Conservation (phyloP, 192 early-diverging fungal genomes). For the Polychytrium aggregatum region DNA sequence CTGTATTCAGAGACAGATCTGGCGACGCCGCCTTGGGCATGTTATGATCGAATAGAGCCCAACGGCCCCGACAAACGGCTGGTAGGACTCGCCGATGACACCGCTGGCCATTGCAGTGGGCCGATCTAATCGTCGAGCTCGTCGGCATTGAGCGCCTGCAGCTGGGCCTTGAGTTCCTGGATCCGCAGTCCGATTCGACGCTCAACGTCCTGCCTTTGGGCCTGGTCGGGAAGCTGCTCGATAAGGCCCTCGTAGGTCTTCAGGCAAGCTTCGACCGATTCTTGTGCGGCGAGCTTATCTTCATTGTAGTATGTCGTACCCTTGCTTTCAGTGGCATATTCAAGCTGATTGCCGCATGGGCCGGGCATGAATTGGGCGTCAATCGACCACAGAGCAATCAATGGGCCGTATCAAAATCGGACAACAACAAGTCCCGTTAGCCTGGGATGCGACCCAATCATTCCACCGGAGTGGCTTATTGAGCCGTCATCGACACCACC, state of each 20-base stretch:
- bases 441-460: too few species aligned
- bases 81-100: too few species aligned
- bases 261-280: background rate
- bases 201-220: constrained; percentile 1
- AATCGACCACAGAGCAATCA: background rate
- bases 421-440: too few species aligned
- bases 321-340: constrained; percentile 7
- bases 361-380: background rate
- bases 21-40: too few species aligned
- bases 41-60: too few species aligned
- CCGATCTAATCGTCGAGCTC: constrained; percentile 6
- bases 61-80: too few species aligned
- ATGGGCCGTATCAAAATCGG: too few species aligned
- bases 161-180: constrained; percentile 3
- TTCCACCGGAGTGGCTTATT: too few species aligned
- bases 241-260: background rate
- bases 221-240: too few species aligned
- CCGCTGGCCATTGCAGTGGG: too few species aligned
- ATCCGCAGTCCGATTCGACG: constrained; percentile 8
- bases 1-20: too few species aligned
- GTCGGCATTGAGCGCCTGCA: constrained; percentile 5
- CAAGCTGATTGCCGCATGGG: background rate
- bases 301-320: constrained; percentile 13
- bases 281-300: constrained; percentile 3
- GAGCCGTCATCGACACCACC: too few species aligned